Evolutionary conservation across 139 green algal species (phyloP), one percentile per base, ranked within the genome.

Genomic region (Monoraphidium neglectum): DNA sequence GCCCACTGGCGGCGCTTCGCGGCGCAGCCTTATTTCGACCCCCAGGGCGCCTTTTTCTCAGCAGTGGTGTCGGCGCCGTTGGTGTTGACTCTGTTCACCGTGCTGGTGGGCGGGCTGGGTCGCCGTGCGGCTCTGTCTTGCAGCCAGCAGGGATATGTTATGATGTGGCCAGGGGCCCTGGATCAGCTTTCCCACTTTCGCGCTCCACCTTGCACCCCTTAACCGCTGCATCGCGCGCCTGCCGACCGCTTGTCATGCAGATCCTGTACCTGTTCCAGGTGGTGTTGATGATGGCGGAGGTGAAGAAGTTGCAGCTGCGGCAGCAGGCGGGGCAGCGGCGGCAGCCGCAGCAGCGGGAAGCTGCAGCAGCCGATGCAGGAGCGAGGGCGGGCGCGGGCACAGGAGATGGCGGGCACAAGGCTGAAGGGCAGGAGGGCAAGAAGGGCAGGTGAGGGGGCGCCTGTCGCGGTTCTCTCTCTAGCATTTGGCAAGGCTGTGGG

Each of bases 21-120:
- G 2, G 54, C 8, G 5, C 86, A 91, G 56, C 51, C 83, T 49
- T 91, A 91, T 68, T 91, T 91, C 74, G 86, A 91, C 64, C 13
- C 18, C 0, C n/a, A 66, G 4, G 86, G 86, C 10, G 72, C 87
- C 0, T 91, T 91, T 62, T 87, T 84, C 73, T 75, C 36, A 16
- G 64, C 69, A 0, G 16, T 91, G 46, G 86, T 91, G 43, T 87
- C 83, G 28, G 83, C 67, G 2, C 83, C 86, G 21, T 59, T 85
- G 46, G 35, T 91, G 12, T 30, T 91, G 4, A 75, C 69, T 40
- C 70, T 87, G 77, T 83, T 90, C n/a, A 74, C 84, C 3, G 60
- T 91, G 15, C 76, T 91, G 83, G 86, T 82, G 57, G 36, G 28
- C 43, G 3, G 8, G 40, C 54, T 3, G 26, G 6, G n/a, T 23